A percentile compares a stretch with the other conserved stretches of the same genome.
Evolutionary conservation across 331 rosid species (phyloP).

Genomic region (Erythrophleum ivorense): DNA sequence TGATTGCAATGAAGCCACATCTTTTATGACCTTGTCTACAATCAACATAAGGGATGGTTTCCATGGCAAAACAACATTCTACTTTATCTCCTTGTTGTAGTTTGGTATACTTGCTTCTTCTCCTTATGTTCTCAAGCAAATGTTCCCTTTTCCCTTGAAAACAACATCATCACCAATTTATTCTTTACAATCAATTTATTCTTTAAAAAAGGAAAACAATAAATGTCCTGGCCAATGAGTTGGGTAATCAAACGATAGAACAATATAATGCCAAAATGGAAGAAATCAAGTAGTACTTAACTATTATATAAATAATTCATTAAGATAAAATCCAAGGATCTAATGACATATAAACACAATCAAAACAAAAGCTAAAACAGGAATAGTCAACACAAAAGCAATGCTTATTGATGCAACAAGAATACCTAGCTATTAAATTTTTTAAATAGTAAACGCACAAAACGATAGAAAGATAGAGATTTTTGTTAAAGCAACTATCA

Average conservation of each 20-base stretch:
- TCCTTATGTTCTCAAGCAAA: slow-evolving; percentile 78
- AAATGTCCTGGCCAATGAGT: background rate
- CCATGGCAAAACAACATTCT: slow-evolving; percentile 53
- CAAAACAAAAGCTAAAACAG: slow-evolving; percentile 32
- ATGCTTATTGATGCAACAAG: background rate
- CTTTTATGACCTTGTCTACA: slow-evolving; percentile 32
- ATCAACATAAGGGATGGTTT: slow-evolving; percentile 27
- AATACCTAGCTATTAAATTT: background rate
- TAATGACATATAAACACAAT: background rate
- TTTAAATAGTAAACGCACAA: background rate
- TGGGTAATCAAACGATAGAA: slow-evolving; percentile 1
- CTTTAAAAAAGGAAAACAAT: slow-evolving; percentile 44
- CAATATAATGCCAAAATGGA: background rate
- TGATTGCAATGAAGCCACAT: slow-evolving; percentile 44
- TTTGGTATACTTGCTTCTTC: slow-evolving; percentile 60
- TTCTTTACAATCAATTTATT: slow-evolving; percentile 67
- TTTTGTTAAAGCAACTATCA: background rate
- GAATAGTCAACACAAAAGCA: too few relatives aligned
- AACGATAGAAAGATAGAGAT: background rate
- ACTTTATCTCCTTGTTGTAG: slow-evolving; percentile 52
- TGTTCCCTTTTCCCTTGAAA: slow-evolving; percentile 81
- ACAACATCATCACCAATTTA: slow-evolving; percentile 67
- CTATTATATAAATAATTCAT: background rate
- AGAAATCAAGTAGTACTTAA: background rate
- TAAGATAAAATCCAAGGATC: background rate